Evolutionary conservation across 805 yeast species (phyloP).

Genomic region (Saccharomycopsis babjevae): DNA sequence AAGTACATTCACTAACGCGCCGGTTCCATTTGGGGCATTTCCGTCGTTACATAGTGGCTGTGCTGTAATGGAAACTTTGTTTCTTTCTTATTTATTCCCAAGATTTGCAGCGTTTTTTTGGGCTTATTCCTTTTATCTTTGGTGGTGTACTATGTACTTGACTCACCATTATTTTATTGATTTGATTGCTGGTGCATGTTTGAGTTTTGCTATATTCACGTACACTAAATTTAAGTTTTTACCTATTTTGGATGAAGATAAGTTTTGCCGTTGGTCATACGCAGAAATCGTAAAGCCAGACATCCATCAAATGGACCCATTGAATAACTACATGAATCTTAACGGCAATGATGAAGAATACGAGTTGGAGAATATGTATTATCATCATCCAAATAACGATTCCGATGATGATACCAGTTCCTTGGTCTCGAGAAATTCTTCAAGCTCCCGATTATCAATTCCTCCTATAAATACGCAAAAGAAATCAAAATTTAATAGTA

Average conservation of each 20-base stretch:
- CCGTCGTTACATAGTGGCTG: constrained; percentile 89
- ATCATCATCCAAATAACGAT: background rate
- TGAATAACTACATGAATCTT: background rate
- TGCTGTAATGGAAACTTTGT: constrained; percentile 87
- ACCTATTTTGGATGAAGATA: constrained; percentile 45
- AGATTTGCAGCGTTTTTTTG: constrained; percentile 52
- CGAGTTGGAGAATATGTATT: constrained; percentile 9
- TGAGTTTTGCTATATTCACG: constrained; percentile 46
- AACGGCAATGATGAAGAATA: constrained; percentile 6
- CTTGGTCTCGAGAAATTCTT: constrained; percentile 14
- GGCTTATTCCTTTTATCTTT: constrained; percentile 79
- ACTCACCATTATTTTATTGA: constrained; percentile 97
- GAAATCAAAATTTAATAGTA: background rate
- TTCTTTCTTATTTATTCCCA: constrained; percentile 78
- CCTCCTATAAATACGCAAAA: constrained; percentile 1
- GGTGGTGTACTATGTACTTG: constrained; percentile 98
- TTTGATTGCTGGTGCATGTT: constrained; percentile 85
- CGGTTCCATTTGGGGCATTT: constrained; percentile 87
- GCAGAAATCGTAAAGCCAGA: constrained; percentile 26
- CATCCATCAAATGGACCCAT: constrained; percentile 14
- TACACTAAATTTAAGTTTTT: constrained; percentile 57
- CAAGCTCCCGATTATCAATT: constrained; percentile 8
- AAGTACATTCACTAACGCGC: constrained; percentile 68
- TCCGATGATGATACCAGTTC: constrained; percentile 14
- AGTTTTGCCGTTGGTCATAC: constrained; percentile 67